A percentile compares a stretch with the other conserved stretches of the same genome.
Evolutionary conservation across 768 basidiomycete species (phyloP).

Genomic region (Lentinula raphanica): DNA sequence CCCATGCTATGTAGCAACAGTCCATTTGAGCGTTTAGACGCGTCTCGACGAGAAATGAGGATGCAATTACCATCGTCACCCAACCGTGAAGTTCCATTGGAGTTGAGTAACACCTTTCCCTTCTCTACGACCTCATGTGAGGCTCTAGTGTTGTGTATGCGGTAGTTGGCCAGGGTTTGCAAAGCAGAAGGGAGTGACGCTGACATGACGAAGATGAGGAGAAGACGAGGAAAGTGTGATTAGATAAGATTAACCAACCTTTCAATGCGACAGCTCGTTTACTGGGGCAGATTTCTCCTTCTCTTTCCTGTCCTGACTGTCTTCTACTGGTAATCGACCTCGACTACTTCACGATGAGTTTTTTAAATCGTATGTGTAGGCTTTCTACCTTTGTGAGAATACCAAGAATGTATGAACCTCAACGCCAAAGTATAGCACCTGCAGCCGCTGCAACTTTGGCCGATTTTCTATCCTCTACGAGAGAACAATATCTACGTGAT

Average conservation of each 20-base stretch:
- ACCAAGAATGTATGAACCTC: background rate
- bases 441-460: background rate
- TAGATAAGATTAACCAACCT: background rate
- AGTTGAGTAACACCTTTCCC: conserved; percentile 46
- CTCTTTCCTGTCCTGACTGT: background rate
- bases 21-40: background rate
- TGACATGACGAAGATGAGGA: background rate
- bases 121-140: conserved; percentile 58
- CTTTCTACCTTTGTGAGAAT: background rate
- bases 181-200: conserved; percentile 24
- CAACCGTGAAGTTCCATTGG: conserved; percentile 35
- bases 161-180: conserved; percentile 30
- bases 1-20: conserved; percentile 62
- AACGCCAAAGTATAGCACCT: background rate
- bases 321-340: conserved; percentile 1
- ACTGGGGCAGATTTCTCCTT: background rate
- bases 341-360: background rate
- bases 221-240: background rate
- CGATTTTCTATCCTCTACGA: conserved; percentile 1
- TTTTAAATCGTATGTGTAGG: conserved; percentile 3
- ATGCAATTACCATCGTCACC: conserved; percentile 52
- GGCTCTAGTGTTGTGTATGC: conserved; percentile 30
- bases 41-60: background rate
- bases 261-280: background rate
- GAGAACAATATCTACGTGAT: background rate